These are phyloP conservation scores for Aspergillus pseudonomiae DNA, from an alignment of 2,329 filamentous ascomycete species.

Conservation along the genomic window DNA sequence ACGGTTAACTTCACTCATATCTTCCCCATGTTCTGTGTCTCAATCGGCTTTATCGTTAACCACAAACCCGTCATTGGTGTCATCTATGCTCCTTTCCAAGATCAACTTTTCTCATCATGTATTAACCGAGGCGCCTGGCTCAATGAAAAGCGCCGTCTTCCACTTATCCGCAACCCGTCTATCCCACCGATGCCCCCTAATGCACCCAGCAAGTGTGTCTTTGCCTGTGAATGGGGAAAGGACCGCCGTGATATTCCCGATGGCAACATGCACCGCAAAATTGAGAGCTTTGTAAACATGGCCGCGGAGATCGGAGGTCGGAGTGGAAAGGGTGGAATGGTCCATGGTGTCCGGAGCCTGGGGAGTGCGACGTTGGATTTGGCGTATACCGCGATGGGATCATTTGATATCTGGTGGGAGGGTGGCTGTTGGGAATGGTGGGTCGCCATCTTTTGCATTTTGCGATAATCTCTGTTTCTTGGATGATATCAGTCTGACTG, in stretches of 20 bases:
- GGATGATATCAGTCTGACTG: conserved; percentile 4
- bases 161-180: conserved; percentile 62
- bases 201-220: conserved; percentile 70
- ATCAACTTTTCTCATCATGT: conserved; percentile 71
- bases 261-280: conserved; percentile 71
- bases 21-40: conserved; percentile 81
- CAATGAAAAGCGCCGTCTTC: conserved; percentile 65
- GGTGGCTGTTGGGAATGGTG: conserved; percentile 80
- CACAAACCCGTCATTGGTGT: conserved; percentile 68
- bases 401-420: conserved; percentile 82
- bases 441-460: conserved; percentile 23
- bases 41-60: conserved; percentile 68
- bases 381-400: conserved; percentile 74
- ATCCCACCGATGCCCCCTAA: conserved; percentile 64
- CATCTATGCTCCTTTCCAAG: conserved; percentile 71
- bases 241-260: conserved; percentile 67
- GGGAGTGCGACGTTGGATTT: conserved; percentile 75
- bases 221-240: conserved; percentile 80
- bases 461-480: not conserved
- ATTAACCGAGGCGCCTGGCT: conserved; percentile 69
- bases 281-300: conserved; percentile 76
- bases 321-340: conserved; percentile 73
- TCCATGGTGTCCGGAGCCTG: conserved; percentile 73
- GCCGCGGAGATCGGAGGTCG: conserved; percentile 66
- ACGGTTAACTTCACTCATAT: conserved; percentile 82